phyloP scores from a whole-genome alignment of 2,329 filamentous ascomycete species.

The Bipolaris gigantea region DNA sequence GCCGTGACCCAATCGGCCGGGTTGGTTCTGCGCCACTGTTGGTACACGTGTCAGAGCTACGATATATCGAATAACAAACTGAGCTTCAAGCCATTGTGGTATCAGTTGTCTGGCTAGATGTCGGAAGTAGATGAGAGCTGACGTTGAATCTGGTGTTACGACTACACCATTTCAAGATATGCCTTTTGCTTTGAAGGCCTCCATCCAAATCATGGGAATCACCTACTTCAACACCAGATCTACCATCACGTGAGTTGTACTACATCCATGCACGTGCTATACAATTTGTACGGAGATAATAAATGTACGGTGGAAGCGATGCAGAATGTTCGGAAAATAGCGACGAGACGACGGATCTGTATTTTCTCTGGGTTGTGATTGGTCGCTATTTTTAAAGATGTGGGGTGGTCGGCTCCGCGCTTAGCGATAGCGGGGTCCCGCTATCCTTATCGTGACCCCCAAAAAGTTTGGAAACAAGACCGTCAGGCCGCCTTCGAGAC shows the following conservation, averaged over 20 bases:
- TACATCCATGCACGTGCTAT: slow-evolving; percentile 4
- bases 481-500: neutral
- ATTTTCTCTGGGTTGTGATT: slow-evolving; percentile 10
- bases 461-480: slow-evolving; percentile 4
- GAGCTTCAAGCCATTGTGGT: slow-evolving; percentile 13
- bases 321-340: slow-evolving; percentile 9
- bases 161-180: neutral
- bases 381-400: slow-evolving; percentile 17
- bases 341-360: slow-evolving; percentile 10
- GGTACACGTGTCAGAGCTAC: slow-evolving; percentile 23
- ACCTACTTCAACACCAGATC: neutral
- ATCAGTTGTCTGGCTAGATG: slow-evolving; percentile 16
- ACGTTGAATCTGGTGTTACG: neutral
- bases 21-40: slow-evolving; percentile 11
- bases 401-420: slow-evolving; percentile 21
- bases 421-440: slow-evolving; percentile 20
- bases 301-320: slow-evolving; percentile 11
- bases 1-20: slow-evolving; percentile 17
- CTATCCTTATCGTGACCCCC: slow-evolving; percentile 14
- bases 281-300: neutral
- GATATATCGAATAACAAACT: slow-evolving; percentile 12
- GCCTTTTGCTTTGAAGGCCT: neutral
- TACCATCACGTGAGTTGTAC: slow-evolving; percentile 5
- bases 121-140: slow-evolving; percentile 3
- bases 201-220: neutral